These are phyloP conservation scores for Tephrocybe sp. DNA, from an alignment of 768 basidiomycete genomes.

Conservation along the genomic window DNA sequence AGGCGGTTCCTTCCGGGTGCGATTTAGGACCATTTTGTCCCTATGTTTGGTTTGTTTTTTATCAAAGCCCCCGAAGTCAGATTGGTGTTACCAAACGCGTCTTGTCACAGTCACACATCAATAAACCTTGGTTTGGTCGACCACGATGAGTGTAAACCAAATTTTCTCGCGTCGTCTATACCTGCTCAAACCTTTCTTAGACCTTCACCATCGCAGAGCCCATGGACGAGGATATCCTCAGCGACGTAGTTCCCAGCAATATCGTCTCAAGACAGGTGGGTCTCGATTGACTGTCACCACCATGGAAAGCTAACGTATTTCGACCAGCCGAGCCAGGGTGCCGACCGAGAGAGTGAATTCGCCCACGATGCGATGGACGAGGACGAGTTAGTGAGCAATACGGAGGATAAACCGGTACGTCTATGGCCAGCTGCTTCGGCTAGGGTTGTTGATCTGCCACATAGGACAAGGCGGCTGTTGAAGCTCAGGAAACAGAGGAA, in stretches of 20 bases:
- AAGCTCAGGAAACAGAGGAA: constrained; percentile 11
- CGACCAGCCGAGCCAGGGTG: constrained; percentile 57
- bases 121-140: constrained; percentile 8
- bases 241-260: constrained; percentile 85
- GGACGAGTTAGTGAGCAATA: constrained; percentile 60
- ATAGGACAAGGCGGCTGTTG: constrained; percentile 9
- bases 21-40: too few species aligned
- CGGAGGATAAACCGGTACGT: constrained; percentile 36
- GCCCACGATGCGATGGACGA: constrained; percentile 58
- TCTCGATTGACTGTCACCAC: too few species aligned
- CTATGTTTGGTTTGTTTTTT: too few species aligned
- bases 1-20: too few species aligned
- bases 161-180: neutral
- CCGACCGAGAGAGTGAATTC: constrained; percentile 74
- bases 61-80: too few species aligned
- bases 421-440: neutral
- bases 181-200: constrained; percentile 17
- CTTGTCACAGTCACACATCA: constrained; percentile 18
- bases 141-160: constrained; percentile 22
- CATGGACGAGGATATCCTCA: constrained; percentile 77
- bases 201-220: constrained; percentile 37
- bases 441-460: neutral
- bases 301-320: too few species aligned
- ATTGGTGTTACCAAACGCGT: constrained; percentile 18
- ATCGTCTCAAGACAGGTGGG: constrained; percentile 90